A percentile compares a stretch with the other conserved stretches of the same genome.
Conservation (phyloP, 495 filamentous ascomycete species). For the Ascodesmis nigricans region DNA sequence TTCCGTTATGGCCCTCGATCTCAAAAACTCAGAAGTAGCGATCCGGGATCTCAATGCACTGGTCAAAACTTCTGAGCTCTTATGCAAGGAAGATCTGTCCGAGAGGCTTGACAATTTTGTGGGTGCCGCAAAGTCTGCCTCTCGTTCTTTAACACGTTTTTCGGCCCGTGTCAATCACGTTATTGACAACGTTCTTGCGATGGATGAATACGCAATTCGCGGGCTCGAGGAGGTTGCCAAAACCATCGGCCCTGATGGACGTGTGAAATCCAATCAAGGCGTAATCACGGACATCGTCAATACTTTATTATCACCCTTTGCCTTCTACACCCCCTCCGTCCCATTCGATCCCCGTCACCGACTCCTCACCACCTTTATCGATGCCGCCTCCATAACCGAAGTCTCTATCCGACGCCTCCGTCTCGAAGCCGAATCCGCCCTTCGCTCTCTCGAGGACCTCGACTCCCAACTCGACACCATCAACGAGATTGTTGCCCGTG, state of each 20-base stretch:
- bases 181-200: conserved; percentile 44
- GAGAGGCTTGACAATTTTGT: conserved; percentile 13
- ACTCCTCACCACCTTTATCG: conserved; percentile 30
- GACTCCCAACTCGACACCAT: conserved; percentile 43
- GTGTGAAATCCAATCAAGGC: conserved; percentile 24
- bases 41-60: conserved; percentile 13
- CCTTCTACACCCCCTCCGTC: conserved; percentile 8
- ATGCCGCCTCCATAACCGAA: conserved; percentile 40
- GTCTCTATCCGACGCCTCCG: conserved; percentile 41
- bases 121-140: conserved; percentile 9
- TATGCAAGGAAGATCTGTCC: conserved; percentile 15
- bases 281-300: conserved; percentile 16
- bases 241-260: conserved; percentile 15
- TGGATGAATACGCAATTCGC: conserved; percentile 38
- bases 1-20: conserved; percentile 20
- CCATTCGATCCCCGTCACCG: conserved; percentile 3
- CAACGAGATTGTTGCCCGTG: conserved; percentile 37
- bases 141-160: conserved; percentile 26
- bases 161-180: conserved; percentile 44
- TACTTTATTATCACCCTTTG: conserved; percentile 41
- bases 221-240: conserved; percentile 8
- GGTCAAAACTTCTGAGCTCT: conserved; percentile 10
- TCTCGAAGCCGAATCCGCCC: conserved; percentile 38
- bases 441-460: conserved; percentile 34
- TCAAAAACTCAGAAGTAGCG: conserved; percentile 15